Evolutionary conservation across 1,284 basidiomycete species (phyloP).

Genomic region (Mrakiaceae sp.): DNA sequence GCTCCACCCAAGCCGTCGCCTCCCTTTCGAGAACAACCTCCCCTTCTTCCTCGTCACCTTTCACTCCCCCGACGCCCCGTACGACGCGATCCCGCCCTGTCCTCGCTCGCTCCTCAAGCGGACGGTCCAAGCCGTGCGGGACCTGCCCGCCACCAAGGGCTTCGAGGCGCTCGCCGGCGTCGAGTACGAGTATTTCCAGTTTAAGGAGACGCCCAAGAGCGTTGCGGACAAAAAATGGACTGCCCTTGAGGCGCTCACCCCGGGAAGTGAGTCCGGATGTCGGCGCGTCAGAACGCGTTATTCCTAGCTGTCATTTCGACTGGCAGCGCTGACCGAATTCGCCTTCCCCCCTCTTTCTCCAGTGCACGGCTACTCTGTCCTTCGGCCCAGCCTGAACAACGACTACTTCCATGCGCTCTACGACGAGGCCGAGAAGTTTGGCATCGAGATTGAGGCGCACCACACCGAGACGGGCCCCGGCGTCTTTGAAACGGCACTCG

Average conservation of each 20-base stretch:
- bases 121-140: conserved; percentile 39
- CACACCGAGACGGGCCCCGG: conserved; percentile 91
- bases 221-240: conserved; percentile 66
- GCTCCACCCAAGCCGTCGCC: conserved; percentile 44
- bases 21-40: conserved; percentile 85
- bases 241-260: conserved; percentile 65
- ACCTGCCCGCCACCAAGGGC: conserved; percentile 34
- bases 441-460: conserved; percentile 78
- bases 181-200: conserved; percentile 95
- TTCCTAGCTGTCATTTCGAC: neutral
- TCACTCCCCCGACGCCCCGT: conserved; percentile 62
- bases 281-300: neutral
- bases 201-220: conserved; percentile 71
- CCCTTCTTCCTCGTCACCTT: conserved; percentile 91
- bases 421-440: conserved; percentile 61
- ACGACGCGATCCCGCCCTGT: conserved; percentile 63
- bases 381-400: conserved; percentile 75
- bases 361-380: conserved; percentile 91
- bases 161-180: conserved; percentile 64
- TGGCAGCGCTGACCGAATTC: neutral
- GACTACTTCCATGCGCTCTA: conserved; percentile 84
- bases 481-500: conserved; percentile 87
- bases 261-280: conserved; percentile 58
- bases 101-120: conserved; percentile 68
- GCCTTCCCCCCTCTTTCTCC: neutral